These are phyloP conservation scores for Diaporthe amygdali DNA, from an alignment of 2,329 filamentous ascomycete species.

Conservation along the genomic window DNA sequence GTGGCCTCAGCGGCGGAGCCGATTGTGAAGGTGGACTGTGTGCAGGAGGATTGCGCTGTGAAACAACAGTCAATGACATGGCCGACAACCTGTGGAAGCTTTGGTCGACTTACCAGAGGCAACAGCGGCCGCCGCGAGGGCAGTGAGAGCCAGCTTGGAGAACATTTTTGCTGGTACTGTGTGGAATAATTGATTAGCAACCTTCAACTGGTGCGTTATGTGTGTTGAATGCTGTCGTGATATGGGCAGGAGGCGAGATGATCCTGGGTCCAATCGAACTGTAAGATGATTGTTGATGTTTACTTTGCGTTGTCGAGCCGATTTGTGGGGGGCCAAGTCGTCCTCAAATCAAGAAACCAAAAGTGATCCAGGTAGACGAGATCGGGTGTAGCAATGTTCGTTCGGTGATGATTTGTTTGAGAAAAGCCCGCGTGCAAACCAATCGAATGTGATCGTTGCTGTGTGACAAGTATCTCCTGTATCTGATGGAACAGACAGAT, in stretches of 20 bases:
- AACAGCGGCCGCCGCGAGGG: conserved; percentile 45
- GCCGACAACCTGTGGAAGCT: not conserved
- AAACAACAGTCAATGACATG: conserved; percentile 18
- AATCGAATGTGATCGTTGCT: not conserved
- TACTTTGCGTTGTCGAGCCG: conserved; percentile 17
- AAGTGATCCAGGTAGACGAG: not conserved
- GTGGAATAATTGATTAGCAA: conserved; percentile 25
- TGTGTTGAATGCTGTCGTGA: not conserved
- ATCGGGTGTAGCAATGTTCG: conserved; percentile 19
- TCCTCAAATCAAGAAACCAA: not conserved
- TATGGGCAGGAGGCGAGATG: not conserved
- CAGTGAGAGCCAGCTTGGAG: conserved; percentile 47
- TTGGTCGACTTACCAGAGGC: conserved; percentile 41
- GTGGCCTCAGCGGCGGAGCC: conserved; percentile 67
- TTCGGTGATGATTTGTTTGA: conserved; percentile 13
- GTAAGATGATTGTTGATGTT: conserved; percentile 23
- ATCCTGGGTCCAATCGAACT: not conserved
- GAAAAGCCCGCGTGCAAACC: conserved; percentile 1
- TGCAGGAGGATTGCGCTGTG: conserved; percentile 42
- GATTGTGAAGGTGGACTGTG: conserved; percentile 56
- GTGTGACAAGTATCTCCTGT: not conserved
- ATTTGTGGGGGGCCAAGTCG: not conserved
- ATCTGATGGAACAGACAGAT: not conserved
- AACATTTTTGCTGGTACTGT: conserved; percentile 45
- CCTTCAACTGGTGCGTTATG: not conserved